Base-by-base conservation (phyloP, 2,329 filamentous ascomycete genomes). In the Stromatinia cepivora region DNA sequence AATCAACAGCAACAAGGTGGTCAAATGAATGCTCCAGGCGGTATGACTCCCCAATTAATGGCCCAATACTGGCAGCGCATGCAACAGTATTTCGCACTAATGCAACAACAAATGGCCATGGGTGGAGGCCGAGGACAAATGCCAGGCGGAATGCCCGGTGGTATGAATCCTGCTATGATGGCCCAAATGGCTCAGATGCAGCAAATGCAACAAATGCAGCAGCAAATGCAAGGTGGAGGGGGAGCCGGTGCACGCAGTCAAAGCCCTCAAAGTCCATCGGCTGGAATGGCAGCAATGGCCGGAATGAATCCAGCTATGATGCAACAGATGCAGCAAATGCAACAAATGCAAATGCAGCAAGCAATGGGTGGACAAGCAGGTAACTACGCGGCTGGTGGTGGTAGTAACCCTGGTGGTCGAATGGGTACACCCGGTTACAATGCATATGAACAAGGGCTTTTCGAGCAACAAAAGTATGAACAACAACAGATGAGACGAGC, bases 31-130 rank as follows among this genome's bases (percentile, higher is more conserved):
- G 78, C 69, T 80, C 82, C 77, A 79, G 79, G 84, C 65, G 90
- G 91, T 72, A 96, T 98, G 92, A 96, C 92, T 28, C 94, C 94
- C 0, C 93, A 97, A 77, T 90, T 97, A 84, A 97, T 98, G 93
- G 95, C 95, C 3, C 94, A 97, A 79, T 97, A 98, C 82, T 97
- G 95, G 88, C 93, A 97, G 80, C 89, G 94, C 61, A 98, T 99
- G 94, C 95, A 99, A 81, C 92, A 97, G 79, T 97, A 97, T 81
- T 96, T 97, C 80, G 85, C 90, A 69, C 90, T 97, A 86, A 95
- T 97, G 92, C 93, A 97, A 81, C 92, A 94, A 77, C 91, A 95
- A 78, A 92, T 96, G 87, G 90, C 90, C 62, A 94, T 94, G 89
- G 82, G 81, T 42, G 80, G 80, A 34, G 79, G 82, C 70, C 70